A percentile compares a stretch with the other conserved stretches of the same genome.
phyloP scores from a whole-genome alignment of 805 yeast genomes.

The Cyberlindnera subsufficiens region DNA sequence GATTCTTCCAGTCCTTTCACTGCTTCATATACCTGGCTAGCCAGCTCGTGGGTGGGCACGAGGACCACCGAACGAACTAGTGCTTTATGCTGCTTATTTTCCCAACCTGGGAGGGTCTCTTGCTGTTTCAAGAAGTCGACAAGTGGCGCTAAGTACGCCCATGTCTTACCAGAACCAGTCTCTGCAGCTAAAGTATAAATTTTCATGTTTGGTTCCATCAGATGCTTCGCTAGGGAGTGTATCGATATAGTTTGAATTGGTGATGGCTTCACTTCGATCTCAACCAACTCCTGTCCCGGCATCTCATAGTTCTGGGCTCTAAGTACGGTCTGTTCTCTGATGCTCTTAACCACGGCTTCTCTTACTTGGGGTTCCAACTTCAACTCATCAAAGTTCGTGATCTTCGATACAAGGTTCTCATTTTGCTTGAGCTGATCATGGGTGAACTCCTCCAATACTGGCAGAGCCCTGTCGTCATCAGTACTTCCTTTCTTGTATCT shows the following conservation, averaged over 20 bases:
- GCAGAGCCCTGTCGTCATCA: slow-evolving; percentile 9
- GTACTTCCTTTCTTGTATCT: slow-evolving; percentile 1
- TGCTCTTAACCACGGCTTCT: slow-evolving; percentile 48
- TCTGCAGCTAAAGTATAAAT: slow-evolving; percentile 87
- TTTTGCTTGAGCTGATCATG: slow-evolving; percentile 28
- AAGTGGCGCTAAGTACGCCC: slow-evolving; percentile 81
- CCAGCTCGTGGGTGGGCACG: slow-evolving; percentile 86
- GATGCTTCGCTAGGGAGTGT: slow-evolving; percentile 25
- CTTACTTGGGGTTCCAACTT: slow-evolving; percentile 65
- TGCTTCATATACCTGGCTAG: slow-evolving; percentile 63
- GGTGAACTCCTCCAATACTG: slow-evolving; percentile 20
- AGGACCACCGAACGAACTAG: slow-evolving; percentile 67
- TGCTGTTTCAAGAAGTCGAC: slow-evolving; percentile 62
- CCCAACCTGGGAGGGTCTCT: slow-evolving; percentile 30
- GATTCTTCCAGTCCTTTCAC: slow-evolving; percentile 27
- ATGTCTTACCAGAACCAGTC: slow-evolving; percentile 95
- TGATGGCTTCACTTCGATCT: slow-evolving; percentile 43
- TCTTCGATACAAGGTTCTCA: slow-evolving; percentile 41
- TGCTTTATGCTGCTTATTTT: slow-evolving; percentile 28
- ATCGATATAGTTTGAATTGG: slow-evolving; percentile 81
- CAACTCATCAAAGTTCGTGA: slow-evolving; percentile 60
- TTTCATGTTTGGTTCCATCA: slow-evolving; percentile 38
- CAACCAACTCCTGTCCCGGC: slow-evolving; percentile 6
- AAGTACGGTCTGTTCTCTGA: slow-evolving; percentile 39
- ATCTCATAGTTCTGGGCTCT: slow-evolving; percentile 23